These are phyloP conservation scores for Sarocladium strictum DNA, from an alignment of 2,329 filamentous ascomycete genomes.

Conservation along the genomic window DNA sequence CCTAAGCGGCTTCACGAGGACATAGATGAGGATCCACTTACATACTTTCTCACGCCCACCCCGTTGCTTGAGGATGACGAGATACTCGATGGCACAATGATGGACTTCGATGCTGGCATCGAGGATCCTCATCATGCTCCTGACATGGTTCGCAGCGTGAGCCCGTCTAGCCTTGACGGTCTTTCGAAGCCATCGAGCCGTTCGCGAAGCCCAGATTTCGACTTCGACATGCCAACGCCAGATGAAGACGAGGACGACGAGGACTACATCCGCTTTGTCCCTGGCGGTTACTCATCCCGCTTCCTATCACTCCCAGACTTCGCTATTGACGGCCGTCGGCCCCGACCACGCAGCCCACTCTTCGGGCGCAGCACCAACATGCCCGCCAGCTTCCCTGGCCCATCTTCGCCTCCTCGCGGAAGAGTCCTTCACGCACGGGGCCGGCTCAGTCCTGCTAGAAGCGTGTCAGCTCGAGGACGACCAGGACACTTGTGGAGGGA, in stretches of 20 bases:
- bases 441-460: conserved; percentile 21
- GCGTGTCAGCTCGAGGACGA: conserved; percentile 26
- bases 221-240: conserved; percentile 36
- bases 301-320: conserved; percentile 39
- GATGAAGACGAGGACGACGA: conserved; percentile 42
- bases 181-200: conserved; percentile 30
- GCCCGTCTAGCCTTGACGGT: conserved; percentile 49
- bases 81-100: conserved; percentile 26
- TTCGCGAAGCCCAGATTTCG: conserved; percentile 28
- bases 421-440: conserved; percentile 20
- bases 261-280: conserved; percentile 44
- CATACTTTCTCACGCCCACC: conserved; percentile 49
- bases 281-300: conserved; percentile 24
- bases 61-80: conserved; percentile 36
- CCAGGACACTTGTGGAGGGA: conserved; percentile 45
- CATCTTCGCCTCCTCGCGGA: conserved; percentile 23
- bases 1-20: conserved; percentile 39
- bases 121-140: conserved; percentile 40
- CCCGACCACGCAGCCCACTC: conserved; percentile 25
- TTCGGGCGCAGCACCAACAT: conserved; percentile 24
- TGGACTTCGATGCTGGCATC: conserved; percentile 53
- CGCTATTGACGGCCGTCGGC: conserved; percentile 27
- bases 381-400: conserved; percentile 22
- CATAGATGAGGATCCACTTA: conserved; percentile 48
- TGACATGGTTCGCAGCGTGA: conserved; percentile 47